These are phyloP conservation scores for Agastache rugosa DNA, from an alignment of 257 asterid genomes.

Conservation along the genomic window DNA sequence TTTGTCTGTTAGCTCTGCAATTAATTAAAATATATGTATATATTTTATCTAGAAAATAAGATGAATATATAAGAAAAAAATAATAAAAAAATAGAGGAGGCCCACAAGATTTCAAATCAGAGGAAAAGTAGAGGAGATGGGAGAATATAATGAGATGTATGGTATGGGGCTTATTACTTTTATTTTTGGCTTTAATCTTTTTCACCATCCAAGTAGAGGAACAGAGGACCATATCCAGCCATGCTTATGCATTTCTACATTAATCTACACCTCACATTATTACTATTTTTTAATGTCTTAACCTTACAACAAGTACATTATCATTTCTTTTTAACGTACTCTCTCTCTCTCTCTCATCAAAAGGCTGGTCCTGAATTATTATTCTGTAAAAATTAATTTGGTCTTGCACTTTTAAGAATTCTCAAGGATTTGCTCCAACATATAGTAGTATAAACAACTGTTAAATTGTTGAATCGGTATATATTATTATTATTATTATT, in stretches of 20 bases:
- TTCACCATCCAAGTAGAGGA: conserved; percentile 45
- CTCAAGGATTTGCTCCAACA: conserved; percentile 42
- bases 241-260: conserved; percentile 36
- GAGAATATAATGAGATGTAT: conserved; percentile 33
- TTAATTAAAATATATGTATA: not conserved
- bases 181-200: conserved; percentile 49
- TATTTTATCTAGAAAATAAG: not conserved
- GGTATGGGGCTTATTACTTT: conserved; percentile 66
- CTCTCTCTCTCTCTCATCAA: conserved; percentile 29
- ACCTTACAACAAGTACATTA: conserved; percentile 28
- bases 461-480: too few relatives aligned
- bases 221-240: not conserved
- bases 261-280: conserved; percentile 39
- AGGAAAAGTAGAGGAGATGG: conserved; percentile 52
- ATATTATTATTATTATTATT: too few relatives aligned
- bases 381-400: not conserved
- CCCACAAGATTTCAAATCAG: conserved; percentile 63
- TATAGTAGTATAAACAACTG: too few relatives aligned
- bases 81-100: conserved; percentile 19
- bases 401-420: conserved; percentile 39
- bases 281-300: conserved; percentile 26
- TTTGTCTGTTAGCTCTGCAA: conserved; percentile 24
- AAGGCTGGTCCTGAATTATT: not conserved
- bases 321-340: conserved; percentile 9
- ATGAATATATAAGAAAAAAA: not conserved